These are phyloP conservation scores for Dionaea muscipula DNA, from an alignment of 179 eudicot species.

Conservation along the genomic window DNA sequence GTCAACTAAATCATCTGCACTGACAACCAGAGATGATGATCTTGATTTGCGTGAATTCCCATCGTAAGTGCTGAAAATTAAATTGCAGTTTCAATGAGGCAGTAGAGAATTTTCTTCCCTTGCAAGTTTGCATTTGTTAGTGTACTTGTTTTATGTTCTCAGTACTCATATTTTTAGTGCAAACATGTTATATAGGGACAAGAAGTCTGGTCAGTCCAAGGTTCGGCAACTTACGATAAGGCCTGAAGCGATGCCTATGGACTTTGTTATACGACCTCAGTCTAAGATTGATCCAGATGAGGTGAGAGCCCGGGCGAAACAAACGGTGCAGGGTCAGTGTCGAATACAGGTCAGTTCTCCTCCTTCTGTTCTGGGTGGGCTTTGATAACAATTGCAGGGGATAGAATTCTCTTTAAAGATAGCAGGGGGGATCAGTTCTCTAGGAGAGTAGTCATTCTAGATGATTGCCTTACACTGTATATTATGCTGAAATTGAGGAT, in stretches of 20 bases:
- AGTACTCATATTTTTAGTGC: neutral
- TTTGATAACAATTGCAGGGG: no score
- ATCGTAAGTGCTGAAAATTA: conserved; percentile 31
- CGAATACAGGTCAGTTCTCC: conserved; percentile 49
- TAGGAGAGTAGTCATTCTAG: no score
- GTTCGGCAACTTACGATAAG: conserved; percentile 49
- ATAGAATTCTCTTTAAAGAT: no score
- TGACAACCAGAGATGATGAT: conserved; percentile 71
- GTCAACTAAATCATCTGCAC: conserved; percentile 33
- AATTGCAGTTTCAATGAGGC: neutral
- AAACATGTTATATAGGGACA: conserved; percentile 25
- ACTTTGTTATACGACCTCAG: conserved; percentile 73
- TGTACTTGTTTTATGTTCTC: neutral
- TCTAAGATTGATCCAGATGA: conserved; percentile 86
- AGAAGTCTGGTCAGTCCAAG: conserved; percentile 59
- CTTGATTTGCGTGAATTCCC: conserved; percentile 52
- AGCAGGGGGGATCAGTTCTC: no score
- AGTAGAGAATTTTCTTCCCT: neutral
- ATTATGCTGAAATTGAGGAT: no score
- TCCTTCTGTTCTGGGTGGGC: neutral
- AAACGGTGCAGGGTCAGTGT: conserved; percentile 58
- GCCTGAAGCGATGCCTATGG: conserved; percentile 84
- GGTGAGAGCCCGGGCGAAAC: conserved; percentile 70
- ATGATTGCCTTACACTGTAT: no score
- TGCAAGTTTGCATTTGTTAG: neutral